A percentile compares a stretch with the other conserved stretches of the same genome.
phyloP scores from a whole-genome alignment of 805 yeast species.

The Komagataella populi region DNA sequence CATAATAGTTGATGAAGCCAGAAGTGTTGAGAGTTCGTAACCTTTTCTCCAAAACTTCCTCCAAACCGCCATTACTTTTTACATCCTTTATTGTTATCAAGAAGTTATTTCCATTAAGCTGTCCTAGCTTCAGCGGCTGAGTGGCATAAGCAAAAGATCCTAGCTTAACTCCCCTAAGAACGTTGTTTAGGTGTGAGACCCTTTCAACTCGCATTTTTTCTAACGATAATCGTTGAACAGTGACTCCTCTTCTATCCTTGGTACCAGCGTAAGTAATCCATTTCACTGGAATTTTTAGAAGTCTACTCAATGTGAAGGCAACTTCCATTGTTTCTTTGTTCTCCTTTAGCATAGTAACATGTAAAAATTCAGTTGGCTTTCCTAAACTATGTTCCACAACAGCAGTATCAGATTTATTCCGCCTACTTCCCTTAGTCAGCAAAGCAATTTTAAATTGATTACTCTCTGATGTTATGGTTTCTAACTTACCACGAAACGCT shows the following conservation, averaged over 20 bases:
- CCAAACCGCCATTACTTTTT: constrained; percentile 16
- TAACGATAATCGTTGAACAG: constrained; percentile 71
- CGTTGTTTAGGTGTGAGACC: constrained; percentile 61
- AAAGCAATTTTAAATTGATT: constrained; percentile 55
- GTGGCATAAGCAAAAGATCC: constrained; percentile 70
- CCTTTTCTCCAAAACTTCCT: constrained; percentile 29
- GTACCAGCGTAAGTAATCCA: constrained; percentile 82
- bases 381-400: constrained; percentile 60
- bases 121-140: constrained; percentile 60
- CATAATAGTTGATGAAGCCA: constrained; percentile 90
- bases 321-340: constrained; percentile 97
- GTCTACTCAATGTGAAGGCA: constrained; percentile 57
- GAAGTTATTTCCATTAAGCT: constrained; percentile 80
- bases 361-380: constrained; percentile 50
- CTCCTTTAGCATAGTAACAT: constrained; percentile 78
- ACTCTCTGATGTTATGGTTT: constrained; percentile 59
- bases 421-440: constrained; percentile 23
- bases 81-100: constrained; percentile 74
- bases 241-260: constrained; percentile 91
- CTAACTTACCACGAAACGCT: constrained; percentile 63
- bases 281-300: constrained; percentile 63
- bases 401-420: constrained; percentile 21
- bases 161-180: constrained; percentile 61
- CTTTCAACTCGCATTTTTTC: constrained; percentile 61
- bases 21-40: constrained; percentile 41